Conservation (phyloP, 139 green algal species). For the Chlamydomonas applanata region DNA sequence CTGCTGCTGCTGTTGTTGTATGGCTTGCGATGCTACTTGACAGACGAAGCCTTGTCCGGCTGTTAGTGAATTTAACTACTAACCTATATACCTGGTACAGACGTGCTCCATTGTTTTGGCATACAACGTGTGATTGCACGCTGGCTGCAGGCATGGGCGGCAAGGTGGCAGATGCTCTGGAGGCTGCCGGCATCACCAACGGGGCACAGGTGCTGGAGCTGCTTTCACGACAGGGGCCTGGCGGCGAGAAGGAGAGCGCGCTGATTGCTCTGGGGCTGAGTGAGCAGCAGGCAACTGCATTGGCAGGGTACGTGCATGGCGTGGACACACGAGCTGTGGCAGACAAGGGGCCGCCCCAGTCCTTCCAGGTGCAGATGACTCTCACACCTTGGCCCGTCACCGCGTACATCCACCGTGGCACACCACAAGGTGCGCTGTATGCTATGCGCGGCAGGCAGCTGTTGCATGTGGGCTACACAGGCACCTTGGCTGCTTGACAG, state of each 20-base stretch:
- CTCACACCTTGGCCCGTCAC: conserved; percentile 35
- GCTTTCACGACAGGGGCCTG: neutral
- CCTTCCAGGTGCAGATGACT: conserved; percentile 44
- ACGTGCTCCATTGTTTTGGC: too few relatives aligned
- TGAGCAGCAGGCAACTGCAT: conserved; percentile 19
- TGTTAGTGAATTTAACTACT: too few relatives aligned
- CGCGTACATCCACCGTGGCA: conserved; percentile 20
- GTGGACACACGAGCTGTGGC: conserved; percentile 22
- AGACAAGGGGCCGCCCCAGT: conserved; percentile 37
- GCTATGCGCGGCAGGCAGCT: neutral
- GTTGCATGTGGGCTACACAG: too few relatives aligned
- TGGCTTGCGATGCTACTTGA: neutral
- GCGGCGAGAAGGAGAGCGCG: neutral
- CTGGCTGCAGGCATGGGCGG: conserved; percentile 37
- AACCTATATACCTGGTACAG: too few relatives aligned
- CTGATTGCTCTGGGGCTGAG: neutral
- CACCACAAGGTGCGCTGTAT: neutral
- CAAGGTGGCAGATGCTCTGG: conserved; percentile 27
- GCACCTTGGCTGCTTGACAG: too few relatives aligned
- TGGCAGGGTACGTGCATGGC: conserved; percentile 32
- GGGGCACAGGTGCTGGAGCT: neutral
- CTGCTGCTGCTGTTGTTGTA: neutral
- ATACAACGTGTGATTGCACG: too few relatives aligned
- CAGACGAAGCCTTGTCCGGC: too few relatives aligned
- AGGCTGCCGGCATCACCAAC: conserved; percentile 13